Conservation (phyloP, 2,329 filamentous ascomycete species). For the Nannizziopsis barbatae region DNA sequence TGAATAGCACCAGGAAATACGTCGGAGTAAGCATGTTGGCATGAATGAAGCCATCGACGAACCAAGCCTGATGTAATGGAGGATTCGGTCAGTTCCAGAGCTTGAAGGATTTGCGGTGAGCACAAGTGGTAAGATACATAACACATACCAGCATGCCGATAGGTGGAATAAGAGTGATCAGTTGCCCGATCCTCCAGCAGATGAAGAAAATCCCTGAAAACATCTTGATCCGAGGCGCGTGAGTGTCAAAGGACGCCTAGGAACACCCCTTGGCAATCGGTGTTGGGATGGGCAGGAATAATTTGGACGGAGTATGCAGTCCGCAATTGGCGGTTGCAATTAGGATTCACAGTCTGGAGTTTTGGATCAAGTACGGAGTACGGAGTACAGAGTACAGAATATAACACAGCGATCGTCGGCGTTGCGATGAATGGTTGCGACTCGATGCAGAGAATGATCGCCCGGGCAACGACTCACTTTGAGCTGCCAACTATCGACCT, state of each 20-base stretch:
- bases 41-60: conserved; percentile 49
- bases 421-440: too few species aligned
- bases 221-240: conserved; percentile 25
- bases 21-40: conserved; percentile 48
- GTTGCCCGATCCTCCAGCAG: conserved; percentile 50
- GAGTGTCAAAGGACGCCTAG: not conserved
- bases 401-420: too few species aligned
- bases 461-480: too few species aligned
- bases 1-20: conserved; percentile 54
- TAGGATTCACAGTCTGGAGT: too few species aligned
- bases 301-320: too few species aligned
- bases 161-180: conserved; percentile 51
- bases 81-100: not conserved
- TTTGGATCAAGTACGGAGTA: too few species aligned
- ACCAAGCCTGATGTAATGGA: conserved; percentile 39
- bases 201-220: conserved; percentile 49
- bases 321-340: too few species aligned
- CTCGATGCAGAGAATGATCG: too few species aligned
- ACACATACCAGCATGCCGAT: conserved; percentile 48
- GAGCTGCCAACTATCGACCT: too few species aligned
- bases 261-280: not conserved
- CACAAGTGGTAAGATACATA: conserved; percentile 2
- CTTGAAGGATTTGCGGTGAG: not conserved
- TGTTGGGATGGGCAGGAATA: not conserved
- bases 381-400: too few species aligned